These are phyloP conservation scores for Testicularia cyperi DNA, from an alignment of 1,284 basidiomycete species.

Conservation along the genomic window DNA sequence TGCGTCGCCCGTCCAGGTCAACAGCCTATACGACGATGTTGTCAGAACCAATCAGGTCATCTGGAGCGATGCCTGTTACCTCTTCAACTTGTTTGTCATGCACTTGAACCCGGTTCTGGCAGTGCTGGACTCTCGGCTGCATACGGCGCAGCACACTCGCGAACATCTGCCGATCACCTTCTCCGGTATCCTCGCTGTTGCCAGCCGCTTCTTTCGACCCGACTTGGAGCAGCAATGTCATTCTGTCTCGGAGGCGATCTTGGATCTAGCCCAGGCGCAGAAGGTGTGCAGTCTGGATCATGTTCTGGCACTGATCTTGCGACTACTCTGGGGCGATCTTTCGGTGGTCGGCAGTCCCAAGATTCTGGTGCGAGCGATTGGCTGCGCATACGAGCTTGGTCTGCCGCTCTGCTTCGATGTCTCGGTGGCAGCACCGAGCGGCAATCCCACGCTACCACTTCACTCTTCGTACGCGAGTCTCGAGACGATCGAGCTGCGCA, in stretches of 20 bases:
- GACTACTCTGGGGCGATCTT: constrained; percentile 77
- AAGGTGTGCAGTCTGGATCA: constrained; percentile 76
- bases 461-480: constrained; percentile 5
- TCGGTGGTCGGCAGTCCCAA: constrained; percentile 56
- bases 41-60: constrained; percentile 10
- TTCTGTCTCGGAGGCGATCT: constrained; percentile 67
- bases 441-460: no score
- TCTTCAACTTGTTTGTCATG: constrained; percentile 18
- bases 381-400: constrained; percentile 60
- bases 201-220: constrained; percentile 78
- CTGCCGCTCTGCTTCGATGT: constrained; percentile 34
- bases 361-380: constrained; percentile 43
- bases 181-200: constrained; percentile 77
- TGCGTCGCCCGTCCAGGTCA: constrained; percentile 1
- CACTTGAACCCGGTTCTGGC: constrained; percentile 46
- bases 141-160: constrained; percentile 68
- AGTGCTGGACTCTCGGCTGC: constrained; percentile 58
- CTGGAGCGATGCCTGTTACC: constrained; percentile 27
- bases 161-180: constrained; percentile 75
- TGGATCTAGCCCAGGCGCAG: constrained; percentile 74
- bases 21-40: constrained; percentile 23
- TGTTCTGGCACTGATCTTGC: constrained; percentile 77
- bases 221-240: constrained; percentile 70
- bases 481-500: constrained; percentile 6
- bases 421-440: constrained; percentile 5